Conservation (phyloP, 352 stramenopile genomes). For the Elongisporangium undulatum region DNA sequence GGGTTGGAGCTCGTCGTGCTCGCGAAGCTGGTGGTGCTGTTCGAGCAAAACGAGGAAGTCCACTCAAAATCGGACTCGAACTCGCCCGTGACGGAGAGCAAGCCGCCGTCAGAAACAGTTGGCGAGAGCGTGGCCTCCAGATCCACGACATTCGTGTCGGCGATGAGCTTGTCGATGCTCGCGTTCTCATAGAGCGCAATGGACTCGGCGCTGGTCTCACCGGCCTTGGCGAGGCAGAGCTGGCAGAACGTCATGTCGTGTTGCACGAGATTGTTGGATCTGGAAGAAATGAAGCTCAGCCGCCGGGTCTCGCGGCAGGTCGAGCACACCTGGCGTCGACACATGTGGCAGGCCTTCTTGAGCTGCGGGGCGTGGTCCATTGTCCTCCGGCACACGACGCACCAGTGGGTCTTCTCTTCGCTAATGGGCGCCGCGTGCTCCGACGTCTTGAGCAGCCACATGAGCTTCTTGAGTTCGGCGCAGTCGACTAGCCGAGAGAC, state of each 20-base stretch:
- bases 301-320: constrained; percentile 1
- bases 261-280: not conserved
- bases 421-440: not conserved
- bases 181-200: not conserved
- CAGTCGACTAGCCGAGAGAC: constrained; percentile 1
- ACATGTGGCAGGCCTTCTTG: constrained; percentile 2
- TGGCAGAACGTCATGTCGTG: constrained; percentile 2
- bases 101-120: not conserved
- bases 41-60: not conserved
- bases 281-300: constrained; percentile 1
- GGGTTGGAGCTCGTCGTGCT: not conserved
- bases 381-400: not conserved
- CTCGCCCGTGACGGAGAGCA: not conserved
- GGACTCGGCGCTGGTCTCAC: not conserved
- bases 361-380: not conserved
- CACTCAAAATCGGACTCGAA: not conserved
- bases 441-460: constrained; percentile 3
- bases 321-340: not conserved
- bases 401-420: not conserved
- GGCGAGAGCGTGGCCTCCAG: not conserved
- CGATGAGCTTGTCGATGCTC: not conserved
- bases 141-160: not conserved
- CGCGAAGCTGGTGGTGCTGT: not conserved
- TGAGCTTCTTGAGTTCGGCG: constrained; percentile 5
- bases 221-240: not conserved